Evolutionary conservation across 2,329 filamentous ascomycete genomes (phyloP).

Genomic region (Sporothrix luriei): DNA sequence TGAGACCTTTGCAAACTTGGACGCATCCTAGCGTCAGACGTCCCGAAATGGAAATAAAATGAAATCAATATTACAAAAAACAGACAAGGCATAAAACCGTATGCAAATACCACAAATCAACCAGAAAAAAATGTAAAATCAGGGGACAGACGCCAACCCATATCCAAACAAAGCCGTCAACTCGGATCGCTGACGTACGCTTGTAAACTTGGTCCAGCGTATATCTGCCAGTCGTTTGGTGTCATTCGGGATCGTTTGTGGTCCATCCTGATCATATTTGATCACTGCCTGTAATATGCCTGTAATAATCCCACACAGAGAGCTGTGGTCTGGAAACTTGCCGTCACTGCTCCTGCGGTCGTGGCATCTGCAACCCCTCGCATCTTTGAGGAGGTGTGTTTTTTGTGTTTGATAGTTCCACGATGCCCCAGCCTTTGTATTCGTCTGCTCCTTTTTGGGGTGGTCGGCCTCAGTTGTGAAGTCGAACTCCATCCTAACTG

Average conservation of each 20-base stretch:
- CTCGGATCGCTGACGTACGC: not conserved
- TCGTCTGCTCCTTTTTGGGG: constrained; percentile 5
- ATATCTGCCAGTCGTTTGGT: constrained; percentile 8
- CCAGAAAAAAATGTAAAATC: not conserved
- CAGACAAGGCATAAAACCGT: not conserved
- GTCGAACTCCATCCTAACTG: not conserved
- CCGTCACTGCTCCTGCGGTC: not conserved
- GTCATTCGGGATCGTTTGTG: not conserved
- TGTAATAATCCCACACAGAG: constrained; percentile 24
- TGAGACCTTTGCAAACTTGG: not conserved
- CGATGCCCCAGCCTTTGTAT: constrained; percentile 6
- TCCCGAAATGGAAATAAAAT: constrained; percentile 4
- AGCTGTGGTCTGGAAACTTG: constrained; percentile 17
- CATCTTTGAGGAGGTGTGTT: not conserved
- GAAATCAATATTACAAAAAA: constrained; percentile 17
- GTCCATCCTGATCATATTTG: not conserved
- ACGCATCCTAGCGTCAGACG: not conserved
- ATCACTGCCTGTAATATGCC: not conserved
- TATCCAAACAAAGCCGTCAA: not conserved
- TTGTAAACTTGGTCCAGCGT: not conserved
- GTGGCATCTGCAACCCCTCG: constrained; percentile 13
- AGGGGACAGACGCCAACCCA: not conserved
- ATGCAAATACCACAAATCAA: not conserved
- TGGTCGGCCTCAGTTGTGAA: not conserved
- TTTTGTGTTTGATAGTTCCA: not conserved